Conservation (phyloP, 164 flowering plant species). For the Tinospora cordifolia region DNA sequence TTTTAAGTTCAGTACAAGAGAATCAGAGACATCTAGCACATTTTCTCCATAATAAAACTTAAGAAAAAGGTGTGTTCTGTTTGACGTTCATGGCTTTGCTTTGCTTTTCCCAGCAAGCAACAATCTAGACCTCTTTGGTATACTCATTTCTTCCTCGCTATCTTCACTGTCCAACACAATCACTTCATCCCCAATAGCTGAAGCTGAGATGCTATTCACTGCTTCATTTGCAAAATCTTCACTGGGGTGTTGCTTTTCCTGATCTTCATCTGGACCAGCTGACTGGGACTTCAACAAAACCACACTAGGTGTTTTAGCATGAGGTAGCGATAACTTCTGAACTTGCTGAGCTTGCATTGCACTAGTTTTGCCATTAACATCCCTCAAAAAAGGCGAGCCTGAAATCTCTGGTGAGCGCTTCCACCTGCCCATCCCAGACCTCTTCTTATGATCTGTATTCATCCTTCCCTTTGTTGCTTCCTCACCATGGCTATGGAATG, state of each 20-base stretch:
- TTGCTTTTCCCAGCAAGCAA: conserved; percentile 27
- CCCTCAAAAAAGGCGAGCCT: not conserved
- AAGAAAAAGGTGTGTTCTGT: not conserved
- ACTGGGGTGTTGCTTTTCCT: conserved; percentile 1
- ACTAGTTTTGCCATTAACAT: not conserved
- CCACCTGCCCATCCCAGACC: not conserved
- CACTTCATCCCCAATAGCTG: conserved; percentile 23
- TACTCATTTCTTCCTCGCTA: conserved; percentile 51
- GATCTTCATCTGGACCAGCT: not conserved
- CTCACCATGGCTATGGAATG: not conserved
- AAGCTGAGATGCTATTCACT: conserved; percentile 4
- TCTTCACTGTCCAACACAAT: conserved; percentile 82
- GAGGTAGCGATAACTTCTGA: conserved; percentile 9
- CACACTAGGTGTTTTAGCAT: conserved; percentile 8
- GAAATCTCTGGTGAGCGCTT: conserved; percentile 4
- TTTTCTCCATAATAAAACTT: not conserved
- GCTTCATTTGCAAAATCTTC: conserved; percentile 9
- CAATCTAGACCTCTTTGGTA: conserved; percentile 28
- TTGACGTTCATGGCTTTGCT: conserved; percentile 10
- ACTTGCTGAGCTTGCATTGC: not conserved
- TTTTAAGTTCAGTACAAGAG: too few relatives aligned
- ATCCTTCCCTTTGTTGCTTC: not conserved
- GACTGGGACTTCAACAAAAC: conserved; percentile 10
- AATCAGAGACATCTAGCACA: too few relatives aligned
- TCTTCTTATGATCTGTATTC: not conserved